Evolutionary conservation across 306 rosid species (phyloP).

Genomic region (Cicer pinnatifidum): DNA sequence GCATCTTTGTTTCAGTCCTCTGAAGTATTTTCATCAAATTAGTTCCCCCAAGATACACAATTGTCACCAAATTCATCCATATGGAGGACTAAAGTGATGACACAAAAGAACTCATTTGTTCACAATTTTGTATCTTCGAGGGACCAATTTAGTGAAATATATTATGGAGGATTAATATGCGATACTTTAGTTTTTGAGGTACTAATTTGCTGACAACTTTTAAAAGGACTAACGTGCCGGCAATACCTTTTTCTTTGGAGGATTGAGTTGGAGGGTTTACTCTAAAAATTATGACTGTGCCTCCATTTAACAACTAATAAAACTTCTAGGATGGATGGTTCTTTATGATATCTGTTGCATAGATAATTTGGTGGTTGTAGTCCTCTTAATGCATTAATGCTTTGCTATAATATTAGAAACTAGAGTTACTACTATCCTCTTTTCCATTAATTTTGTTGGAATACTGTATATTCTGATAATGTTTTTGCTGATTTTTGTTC

Average conservation of each 20-base stretch:
- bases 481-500: conserved; percentile 40
- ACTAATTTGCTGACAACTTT: neutral
- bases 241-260: neutral
- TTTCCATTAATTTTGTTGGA: neutral
- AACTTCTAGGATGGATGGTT: neutral
- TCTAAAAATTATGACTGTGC: neutral
- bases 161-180: neutral
- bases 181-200: neutral
- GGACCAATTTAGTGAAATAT: neutral
- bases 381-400: conserved; percentile 4
- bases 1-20: neutral
- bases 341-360: conserved; percentile 15
- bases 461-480: conserved; percentile 30
- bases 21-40: neutral
- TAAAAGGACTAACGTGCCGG: neutral
- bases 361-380: neutral
- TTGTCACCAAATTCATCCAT: neutral
- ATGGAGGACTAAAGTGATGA: neutral
- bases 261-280: neutral
- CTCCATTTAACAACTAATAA: neutral
- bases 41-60: neutral
- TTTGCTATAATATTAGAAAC: conserved; percentile 3
- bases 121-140: neutral
- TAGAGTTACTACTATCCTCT: conserved; percentile 2
- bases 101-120: neutral